Base-by-base conservation (phyloP, 148 eudicot genomes). In the Nepenthes gracilis region DNA sequence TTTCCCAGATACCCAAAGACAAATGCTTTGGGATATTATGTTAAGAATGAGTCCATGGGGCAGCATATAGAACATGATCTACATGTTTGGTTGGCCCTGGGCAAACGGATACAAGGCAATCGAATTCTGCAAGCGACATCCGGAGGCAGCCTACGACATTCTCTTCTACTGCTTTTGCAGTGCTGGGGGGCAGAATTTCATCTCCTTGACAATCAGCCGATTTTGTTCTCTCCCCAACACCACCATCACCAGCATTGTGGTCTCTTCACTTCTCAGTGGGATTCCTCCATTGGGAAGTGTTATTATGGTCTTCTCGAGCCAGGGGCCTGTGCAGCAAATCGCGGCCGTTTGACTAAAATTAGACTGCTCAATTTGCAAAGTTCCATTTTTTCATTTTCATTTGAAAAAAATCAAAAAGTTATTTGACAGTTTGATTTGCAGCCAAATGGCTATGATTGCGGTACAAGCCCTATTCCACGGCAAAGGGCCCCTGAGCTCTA, bases 251-350 rank as follows among this genome's bases (percentile, higher is more conserved):
- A 93, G 99, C 84, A 93, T 84, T 38, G 83, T 84, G 49, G 75
- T 84, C 10, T 84, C 90, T 52, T 84, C 90, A 0, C 77, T 84
- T 63, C 64, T 93, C 54, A 93, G 97, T 35, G 97, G 99, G 53
- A 93, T 89, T 63, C 97, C 99, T 6, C 99, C 88, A 64, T 93
- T 96, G 99, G 77, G 80, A n/a, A 86, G 99, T 23, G 99, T 93
- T 55, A 5, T 60, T 61, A 86, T 93, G 99, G 99, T 93, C 35
- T 93, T 93, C 58, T 78, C 23, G 23, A 23, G 23, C 23, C 23
- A 23, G 23, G 0, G 23, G 23, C 23, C 23, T 23, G 0, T 23
- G 0, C 23, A 23, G 23, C 23, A 23, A 23, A 23, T 23, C 23
- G 23, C 23, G 23, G 23, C 23, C 23, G 23, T 23, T 23, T 23